phyloP scores from a whole-genome alignment of 305 asterid species.

The Andrographis paniculata region DNA sequence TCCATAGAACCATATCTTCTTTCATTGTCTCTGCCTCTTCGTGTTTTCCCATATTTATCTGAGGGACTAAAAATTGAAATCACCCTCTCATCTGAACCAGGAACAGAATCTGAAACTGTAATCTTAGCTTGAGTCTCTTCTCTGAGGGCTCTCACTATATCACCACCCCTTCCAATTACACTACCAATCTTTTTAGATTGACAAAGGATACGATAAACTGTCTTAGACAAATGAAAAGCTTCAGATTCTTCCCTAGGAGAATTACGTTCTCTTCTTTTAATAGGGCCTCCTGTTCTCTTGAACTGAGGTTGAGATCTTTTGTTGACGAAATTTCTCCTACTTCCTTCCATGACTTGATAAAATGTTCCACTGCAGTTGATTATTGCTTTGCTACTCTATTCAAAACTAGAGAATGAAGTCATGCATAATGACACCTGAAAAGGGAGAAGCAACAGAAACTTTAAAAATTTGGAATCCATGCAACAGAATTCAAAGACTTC shows the following conservation, averaged over 20 bases:
- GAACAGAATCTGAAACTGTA: constrained; percentile 59
- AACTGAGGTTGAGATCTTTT: constrained; percentile 47
- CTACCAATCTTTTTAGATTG: constrained; percentile 67
- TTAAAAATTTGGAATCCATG: constrained; percentile 14
- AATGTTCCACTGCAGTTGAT: constrained; percentile 6
- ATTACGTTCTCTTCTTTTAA: constrained; percentile 40
- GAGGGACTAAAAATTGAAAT: constrained; percentile 58
- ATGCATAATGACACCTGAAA: constrained; percentile 21
- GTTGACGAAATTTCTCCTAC: constrained; percentile 34
- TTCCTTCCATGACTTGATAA: constrained; percentile 46
- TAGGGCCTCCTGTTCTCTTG: constrained; percentile 46
- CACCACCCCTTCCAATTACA: constrained; percentile 85
- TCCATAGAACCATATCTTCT: constrained; percentile 27
- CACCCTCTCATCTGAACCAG: constrained; percentile 73
- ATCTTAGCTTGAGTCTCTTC: constrained; percentile 85
- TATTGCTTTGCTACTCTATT: constrained; percentile 16
- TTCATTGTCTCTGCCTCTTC: constrained; percentile 19
- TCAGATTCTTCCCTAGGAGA: constrained; percentile 33
- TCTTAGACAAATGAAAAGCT: constrained; percentile 37
- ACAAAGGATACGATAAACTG: constrained; percentile 59
- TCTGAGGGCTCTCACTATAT: constrained; percentile 60
- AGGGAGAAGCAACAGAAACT: constrained; percentile 8
- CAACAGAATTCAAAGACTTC: no score
- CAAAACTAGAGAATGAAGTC: constrained; percentile 13
- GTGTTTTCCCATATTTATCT: constrained; percentile 33